Conservation (phyloP, 2,329 filamentous ascomycete species). For the Rhexocercosporidium sp. region DNA sequence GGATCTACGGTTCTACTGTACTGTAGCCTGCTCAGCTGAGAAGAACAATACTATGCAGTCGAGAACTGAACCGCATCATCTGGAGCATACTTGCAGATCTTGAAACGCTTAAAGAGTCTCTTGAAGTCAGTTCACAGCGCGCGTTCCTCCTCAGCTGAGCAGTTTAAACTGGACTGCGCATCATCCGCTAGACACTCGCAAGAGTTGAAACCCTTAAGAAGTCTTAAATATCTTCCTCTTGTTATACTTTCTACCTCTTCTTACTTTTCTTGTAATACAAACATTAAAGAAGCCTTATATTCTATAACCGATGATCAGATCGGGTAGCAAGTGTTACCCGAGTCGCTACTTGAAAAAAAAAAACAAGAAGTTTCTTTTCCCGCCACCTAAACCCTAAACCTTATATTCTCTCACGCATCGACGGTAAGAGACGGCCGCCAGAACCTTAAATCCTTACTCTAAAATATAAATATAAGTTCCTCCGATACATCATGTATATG, state of each 20-base stretch:
- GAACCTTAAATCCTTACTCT: slow-evolving; percentile 5
- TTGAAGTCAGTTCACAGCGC: too few relatives aligned
- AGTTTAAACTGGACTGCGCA: not conserved
- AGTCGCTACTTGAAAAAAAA: too few relatives aligned
- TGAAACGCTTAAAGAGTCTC: too few relatives aligned
- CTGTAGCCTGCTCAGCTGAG: not conserved
- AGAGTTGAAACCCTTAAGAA: not conserved
- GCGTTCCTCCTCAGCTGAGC: too few relatives aligned
- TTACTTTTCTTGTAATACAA: not conserved
- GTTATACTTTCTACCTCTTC: not conserved
- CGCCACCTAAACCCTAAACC: not conserved
- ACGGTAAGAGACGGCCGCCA: too few relatives aligned
- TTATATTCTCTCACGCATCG: too few relatives aligned
- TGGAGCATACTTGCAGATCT: too few relatives aligned
- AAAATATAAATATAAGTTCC: slow-evolving; percentile 12
- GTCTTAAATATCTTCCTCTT: not conserved
- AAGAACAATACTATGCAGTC: not conserved
- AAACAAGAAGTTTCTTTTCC: not conserved
- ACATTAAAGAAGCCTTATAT: slow-evolving; percentile 1
- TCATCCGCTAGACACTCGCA: not conserved
- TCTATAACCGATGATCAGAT: not conserved
- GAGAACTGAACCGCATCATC: too few relatives aligned
- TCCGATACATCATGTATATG: slow-evolving; percentile 13
- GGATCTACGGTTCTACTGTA: too few relatives aligned
- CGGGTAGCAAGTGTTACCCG: not conserved